Evolutionary conservation across 2,329 filamentous ascomycete genomes (phyloP).

Genomic region (Sporothrix humicola): DNA sequence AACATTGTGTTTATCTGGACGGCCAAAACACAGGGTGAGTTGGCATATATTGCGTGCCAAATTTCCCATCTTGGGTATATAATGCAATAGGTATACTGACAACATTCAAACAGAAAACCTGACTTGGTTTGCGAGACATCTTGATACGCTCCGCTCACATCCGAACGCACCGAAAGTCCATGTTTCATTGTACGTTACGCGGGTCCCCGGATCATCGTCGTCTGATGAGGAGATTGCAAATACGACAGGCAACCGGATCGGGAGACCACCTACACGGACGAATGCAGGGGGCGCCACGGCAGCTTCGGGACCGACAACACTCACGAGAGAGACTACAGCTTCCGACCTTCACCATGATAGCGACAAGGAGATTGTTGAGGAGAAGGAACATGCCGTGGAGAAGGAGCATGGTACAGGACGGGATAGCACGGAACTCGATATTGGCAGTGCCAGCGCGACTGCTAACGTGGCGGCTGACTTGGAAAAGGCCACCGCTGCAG

Average conservation of each 20-base stretch:
- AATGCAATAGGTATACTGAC: background rate
- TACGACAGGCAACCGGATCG: constrained; percentile 31
- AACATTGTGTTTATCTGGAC: constrained; percentile 57
- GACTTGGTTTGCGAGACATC: constrained; percentile 49
- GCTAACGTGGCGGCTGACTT: constrained; percentile 32
- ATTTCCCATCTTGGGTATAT: too few species aligned
- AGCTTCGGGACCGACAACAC: background rate
- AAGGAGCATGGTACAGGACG: background rate
- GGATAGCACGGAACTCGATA: background rate
- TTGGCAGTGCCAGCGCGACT: background rate
- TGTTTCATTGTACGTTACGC: constrained; percentile 50
- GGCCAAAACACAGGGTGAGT: constrained; percentile 53
- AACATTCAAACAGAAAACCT: constrained; percentile 41
- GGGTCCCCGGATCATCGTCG: constrained; percentile 34
- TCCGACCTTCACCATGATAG: constrained; percentile 19
- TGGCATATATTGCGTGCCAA: too few species aligned
- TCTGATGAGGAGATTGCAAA: constrained; percentile 25
- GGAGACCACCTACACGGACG: background rate
- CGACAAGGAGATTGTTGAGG: constrained; percentile 24
- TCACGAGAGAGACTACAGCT: constrained; percentile 5
- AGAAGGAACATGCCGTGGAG: constrained; percentile 23
- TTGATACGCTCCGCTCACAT: constrained; percentile 49
- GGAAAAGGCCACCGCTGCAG: constrained; percentile 38
- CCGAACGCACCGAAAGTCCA: constrained; percentile 48
- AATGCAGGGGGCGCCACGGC: background rate